A percentile compares a stretch with the other conserved stretches of the same genome.
Conservation (phyloP, 179 eudicot species). For the Vitellaria paradoxa region DNA sequence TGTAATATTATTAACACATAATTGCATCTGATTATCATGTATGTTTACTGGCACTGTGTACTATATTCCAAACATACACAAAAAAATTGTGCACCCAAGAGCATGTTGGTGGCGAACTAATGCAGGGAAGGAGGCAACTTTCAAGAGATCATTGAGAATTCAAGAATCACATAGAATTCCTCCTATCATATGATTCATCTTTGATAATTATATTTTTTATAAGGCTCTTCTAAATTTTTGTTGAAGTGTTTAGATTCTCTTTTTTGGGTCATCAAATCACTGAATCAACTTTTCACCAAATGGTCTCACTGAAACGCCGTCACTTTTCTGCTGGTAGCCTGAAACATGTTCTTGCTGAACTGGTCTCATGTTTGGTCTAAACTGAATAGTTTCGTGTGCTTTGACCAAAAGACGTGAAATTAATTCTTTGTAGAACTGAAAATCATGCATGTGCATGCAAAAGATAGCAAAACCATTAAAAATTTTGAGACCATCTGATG, state of each 20-base stretch:
- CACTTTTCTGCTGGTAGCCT: background rate
- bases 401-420: background rate
- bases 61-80: background rate
- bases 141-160: background rate
- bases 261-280: too few species aligned
- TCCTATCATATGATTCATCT: background rate
- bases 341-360: background rate
- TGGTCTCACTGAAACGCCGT: slow-evolving; percentile 11
- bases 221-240: background rate
- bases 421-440: background rate
- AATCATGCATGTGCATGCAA: background rate
- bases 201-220: background rate
- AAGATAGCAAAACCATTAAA: background rate
- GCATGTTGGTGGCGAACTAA: slow-evolving; percentile 5
- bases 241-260: background rate
- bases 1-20: background rate
- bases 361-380: slow-evolving; percentile 1
- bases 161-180: background rate
- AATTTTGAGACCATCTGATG: slow-evolving; percentile 10
- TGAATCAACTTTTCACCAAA: background rate
- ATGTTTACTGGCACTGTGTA: background rate
- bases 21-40: too few species aligned
- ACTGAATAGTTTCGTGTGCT: background rate
- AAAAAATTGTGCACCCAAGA: background rate
- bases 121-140: background rate